A percentile compares a stretch with the other conserved stretches of the same genome.
These are phyloP conservation scores for Bolboschoenus planiculmis DNA, from an alignment of 176 grass and related monocot species.

Conservation along the genomic window DNA sequence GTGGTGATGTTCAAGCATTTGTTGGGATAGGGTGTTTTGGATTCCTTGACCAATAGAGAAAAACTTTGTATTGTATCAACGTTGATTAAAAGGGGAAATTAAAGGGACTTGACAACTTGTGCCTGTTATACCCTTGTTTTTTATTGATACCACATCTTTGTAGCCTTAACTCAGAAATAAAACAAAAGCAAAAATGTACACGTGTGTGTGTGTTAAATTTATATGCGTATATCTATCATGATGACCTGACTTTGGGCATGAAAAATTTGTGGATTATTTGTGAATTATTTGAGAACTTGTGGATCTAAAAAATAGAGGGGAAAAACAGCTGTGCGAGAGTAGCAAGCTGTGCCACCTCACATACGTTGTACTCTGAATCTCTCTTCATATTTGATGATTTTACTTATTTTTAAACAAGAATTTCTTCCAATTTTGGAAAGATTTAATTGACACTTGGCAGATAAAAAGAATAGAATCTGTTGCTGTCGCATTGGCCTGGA, in stretches of 20 bases:
- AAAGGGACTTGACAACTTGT: not conserved
- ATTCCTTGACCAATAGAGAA: constrained; percentile 14
- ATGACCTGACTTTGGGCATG: not conserved
- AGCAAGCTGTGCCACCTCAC: no score
- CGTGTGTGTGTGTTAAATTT: not conserved
- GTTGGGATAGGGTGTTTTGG: constrained; percentile 15
- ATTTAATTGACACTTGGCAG: no score
- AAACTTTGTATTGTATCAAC: not conserved
- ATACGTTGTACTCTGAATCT: no score
- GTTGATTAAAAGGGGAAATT: not conserved
- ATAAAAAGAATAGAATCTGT: no score
- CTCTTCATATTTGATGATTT: no score
- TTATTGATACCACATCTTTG: not conserved
- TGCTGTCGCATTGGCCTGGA: no score
- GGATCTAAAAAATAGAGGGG: no score
- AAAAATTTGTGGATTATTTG: no score
- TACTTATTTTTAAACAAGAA: no score
- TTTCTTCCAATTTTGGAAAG: no score
- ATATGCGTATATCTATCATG: not conserved
- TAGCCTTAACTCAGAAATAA: not conserved
- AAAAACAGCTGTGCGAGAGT: no score
- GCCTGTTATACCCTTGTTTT: not conserved
- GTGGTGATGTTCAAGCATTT: constrained; percentile 10
- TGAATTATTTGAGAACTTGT: no score
- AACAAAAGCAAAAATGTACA: not conserved